Evolutionary conservation across 2,329 filamentous ascomycete species (phyloP), one percentile per base, ranked within the genome.

Genomic region (Colletotrichum tropicale): DNA sequence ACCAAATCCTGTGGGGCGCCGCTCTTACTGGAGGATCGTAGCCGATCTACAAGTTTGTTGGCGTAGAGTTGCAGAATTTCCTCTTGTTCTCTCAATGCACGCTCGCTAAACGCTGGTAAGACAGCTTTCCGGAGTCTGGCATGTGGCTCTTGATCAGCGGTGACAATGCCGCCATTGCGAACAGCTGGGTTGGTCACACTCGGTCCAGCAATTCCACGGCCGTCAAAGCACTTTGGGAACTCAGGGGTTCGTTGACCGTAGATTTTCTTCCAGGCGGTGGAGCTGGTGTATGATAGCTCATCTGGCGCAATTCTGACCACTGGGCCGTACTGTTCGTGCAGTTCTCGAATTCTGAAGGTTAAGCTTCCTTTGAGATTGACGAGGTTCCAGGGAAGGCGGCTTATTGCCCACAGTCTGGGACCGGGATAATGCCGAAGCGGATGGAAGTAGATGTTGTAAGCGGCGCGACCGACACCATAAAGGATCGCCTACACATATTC

Each of bases 371-470:
- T 81, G 81, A 81, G 9, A 82, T 84, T 8, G 85, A 88, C 48
- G 78, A 60, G 32, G 86, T 87, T 88, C 86, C 86, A 88, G 5
- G 76, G 74, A 6, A 88, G 81, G 4, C 86, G 84, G 2, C 80
- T 73, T 10, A 48, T 64, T 16, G 88, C 92, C 28, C 94, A 95
- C 36, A 95, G 80, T 70, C 92, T 87, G 0, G 93, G 94, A 0
- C 94, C 95, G 0, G 94, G 94, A 78, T 94, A 95, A 80, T 89
- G 91, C 82, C 92, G 90, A 72, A 95, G 84, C 7, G 93, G 92
- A 71, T 85, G 84, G n/a, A 84, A 76, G 75, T 78, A 81, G 70
- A 85, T 73, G 71, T 84, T 83, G 77, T 83, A 82, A 16, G 82
- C 26, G 13, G 48, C 56, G n/a, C 70, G 60, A 4, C 58, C 18